These are phyloP conservation scores for Neofusicoccum parvum DNA, from an alignment of 2,329 filamentous ascomycete genomes.

Conservation along the genomic window DNA sequence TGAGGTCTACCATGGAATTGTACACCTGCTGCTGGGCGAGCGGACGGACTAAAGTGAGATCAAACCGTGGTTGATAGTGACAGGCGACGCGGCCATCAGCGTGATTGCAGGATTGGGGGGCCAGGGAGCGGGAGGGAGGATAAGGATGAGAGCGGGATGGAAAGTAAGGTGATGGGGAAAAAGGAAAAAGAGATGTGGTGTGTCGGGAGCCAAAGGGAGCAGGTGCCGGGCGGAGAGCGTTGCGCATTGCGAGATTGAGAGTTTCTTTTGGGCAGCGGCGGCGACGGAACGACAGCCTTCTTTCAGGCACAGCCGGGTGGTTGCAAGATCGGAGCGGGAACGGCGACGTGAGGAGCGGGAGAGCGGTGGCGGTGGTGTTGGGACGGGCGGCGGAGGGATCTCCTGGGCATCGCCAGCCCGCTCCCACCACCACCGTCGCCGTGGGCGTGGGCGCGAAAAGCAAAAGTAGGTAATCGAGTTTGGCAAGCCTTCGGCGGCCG, in stretches of 20 bases:
- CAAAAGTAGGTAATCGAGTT: conserved; percentile 12
- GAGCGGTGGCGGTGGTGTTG: neutral
- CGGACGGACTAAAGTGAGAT: too few relatives aligned
- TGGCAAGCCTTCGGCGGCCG: neutral
- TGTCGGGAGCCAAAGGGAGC: too few relatives aligned
- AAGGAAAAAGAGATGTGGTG: too few relatives aligned
- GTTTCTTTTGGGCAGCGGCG: neutral
- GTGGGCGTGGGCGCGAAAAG: neutral
- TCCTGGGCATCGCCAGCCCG: neutral
- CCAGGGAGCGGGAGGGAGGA: too few relatives aligned
- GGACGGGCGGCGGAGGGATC: neutral
- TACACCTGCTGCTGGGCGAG: too few relatives aligned
- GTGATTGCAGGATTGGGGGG: too few relatives aligned
- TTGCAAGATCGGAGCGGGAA: neutral
- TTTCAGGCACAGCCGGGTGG: neutral
- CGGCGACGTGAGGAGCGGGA: neutral
- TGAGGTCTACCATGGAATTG: too few relatives aligned
- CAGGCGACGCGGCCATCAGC: too few relatives aligned
- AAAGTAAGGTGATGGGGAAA: too few relatives aligned
- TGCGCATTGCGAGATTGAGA: too few relatives aligned
- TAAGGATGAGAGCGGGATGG: too few relatives aligned
- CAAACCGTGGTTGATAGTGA: too few relatives aligned
- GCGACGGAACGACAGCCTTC: neutral
- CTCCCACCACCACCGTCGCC: neutral
- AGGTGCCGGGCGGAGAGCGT: neutral